phyloP scores from a whole-genome alignment of 345 rosid genomes.

The Arabidopsis suecica region DNA sequence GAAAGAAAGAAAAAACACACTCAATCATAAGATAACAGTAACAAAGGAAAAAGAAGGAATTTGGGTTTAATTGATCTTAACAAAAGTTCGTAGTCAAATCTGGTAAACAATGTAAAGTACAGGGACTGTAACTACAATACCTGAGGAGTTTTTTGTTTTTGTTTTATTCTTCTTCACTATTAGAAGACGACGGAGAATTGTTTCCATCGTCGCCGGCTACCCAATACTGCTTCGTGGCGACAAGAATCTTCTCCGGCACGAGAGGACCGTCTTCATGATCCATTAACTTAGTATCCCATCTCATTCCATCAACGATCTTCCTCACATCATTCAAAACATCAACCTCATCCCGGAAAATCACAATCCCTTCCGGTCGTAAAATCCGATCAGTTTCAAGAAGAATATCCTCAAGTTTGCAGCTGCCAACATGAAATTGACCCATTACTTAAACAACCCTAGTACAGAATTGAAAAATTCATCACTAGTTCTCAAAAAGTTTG shows the following conservation, averaged over 20 bases:
- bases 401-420: constrained; percentile 85
- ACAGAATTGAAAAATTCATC: no score
- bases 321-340: constrained; percentile 78
- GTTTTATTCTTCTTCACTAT: constrained; percentile 36
- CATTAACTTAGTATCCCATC: constrained; percentile 88
- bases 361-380: constrained; percentile 86
- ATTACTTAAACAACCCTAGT: not conserved
- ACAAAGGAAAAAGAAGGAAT: not conserved
- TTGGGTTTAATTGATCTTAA: constrained; percentile 1
- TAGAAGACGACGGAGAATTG: constrained; percentile 49
- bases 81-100: constrained; percentile 23
- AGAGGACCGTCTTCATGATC: constrained; percentile 99
- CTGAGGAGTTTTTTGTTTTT: constrained; percentile 17
- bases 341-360: constrained; percentile 82
- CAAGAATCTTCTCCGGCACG: constrained; percentile 78
- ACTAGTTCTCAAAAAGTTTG: not conserved
- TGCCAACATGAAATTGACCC: constrained; percentile 32
- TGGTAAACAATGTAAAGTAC: not conserved
- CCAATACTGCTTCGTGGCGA: constrained; percentile 88
- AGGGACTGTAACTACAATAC: constrained; percentile 32
- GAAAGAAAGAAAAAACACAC: not conserved
- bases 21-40: not conserved
- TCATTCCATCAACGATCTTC: constrained; percentile 76
- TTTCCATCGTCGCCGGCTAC: constrained; percentile 65
- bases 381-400: constrained; percentile 93